Conservation (phyloP, 371 early-diverging fungal genomes). For the Gilbertella persicaria region DNA sequence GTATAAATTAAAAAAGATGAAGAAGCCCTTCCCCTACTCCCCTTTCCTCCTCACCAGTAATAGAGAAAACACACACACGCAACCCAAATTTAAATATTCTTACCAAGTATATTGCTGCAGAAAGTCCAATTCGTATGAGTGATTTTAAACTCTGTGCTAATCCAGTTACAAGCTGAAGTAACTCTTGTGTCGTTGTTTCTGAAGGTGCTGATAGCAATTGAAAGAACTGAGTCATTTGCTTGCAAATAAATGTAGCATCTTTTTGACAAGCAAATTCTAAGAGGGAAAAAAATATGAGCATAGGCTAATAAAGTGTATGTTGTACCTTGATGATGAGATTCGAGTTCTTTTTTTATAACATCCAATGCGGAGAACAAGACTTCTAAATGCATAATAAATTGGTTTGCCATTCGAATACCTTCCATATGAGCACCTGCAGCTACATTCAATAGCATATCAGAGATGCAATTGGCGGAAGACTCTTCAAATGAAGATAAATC, state of each 20-base stretch:
- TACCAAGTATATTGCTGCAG: conserved; percentile 85
- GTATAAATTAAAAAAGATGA: background rate
- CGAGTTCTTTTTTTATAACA: conserved; percentile 42
- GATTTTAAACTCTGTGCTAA: conserved; percentile 49
- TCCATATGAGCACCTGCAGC: conserved; percentile 81
- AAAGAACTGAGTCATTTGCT: conserved; percentile 35
- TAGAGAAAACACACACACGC: background rate
- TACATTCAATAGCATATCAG: conserved; percentile 93
- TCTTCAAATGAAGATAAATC: conserved; percentile 95
- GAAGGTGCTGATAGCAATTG: conserved; percentile 59
- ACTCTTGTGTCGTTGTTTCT: conserved; percentile 76
- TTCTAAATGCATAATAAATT: conserved; percentile 90
- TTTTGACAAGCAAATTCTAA: conserved; percentile 67
- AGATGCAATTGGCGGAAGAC: conserved; percentile 94
- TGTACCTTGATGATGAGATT: conserved; percentile 20
- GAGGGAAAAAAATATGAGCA: background rate
- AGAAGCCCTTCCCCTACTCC: background rate
- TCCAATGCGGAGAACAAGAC: conserved; percentile 88
- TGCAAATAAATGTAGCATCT: conserved; percentile 62
- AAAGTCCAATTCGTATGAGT: conserved; percentile 81
- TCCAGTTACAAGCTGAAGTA: conserved; percentile 85
- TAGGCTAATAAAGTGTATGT: background rate
- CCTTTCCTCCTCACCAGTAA: background rate
- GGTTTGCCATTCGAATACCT: conserved; percentile 85
- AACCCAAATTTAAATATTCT: conserved; percentile 7